These are phyloP conservation scores for Austroboletus festivus DNA, from an alignment of 768 basidiomycete genomes.

Conservation along the genomic window DNA sequence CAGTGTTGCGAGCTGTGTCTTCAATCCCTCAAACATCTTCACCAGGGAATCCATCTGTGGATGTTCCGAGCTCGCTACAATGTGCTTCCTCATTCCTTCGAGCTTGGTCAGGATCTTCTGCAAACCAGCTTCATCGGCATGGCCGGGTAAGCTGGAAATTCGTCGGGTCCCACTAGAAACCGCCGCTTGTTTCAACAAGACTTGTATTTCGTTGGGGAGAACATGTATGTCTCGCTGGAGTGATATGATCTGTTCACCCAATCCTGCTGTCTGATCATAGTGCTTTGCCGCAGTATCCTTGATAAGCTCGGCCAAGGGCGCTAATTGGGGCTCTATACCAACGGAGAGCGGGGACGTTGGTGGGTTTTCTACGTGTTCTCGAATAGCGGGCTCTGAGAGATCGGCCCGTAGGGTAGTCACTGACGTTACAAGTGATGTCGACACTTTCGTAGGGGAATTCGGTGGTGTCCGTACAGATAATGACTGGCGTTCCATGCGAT, in stretches of 20 bases:
- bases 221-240: slow-evolving; percentile 30
- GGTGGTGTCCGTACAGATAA: slow-evolving; percentile 8
- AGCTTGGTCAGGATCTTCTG: slow-evolving; percentile 12
- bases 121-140: slow-evolving; percentile 1
- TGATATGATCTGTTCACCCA: slow-evolving; percentile 33
- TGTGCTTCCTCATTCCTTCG: slow-evolving; percentile 18
- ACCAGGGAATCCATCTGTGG: slow-evolving; percentile 22
- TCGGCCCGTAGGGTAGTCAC: slow-evolving; percentile 8
- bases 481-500: background rate
- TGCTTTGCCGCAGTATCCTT: slow-evolving; percentile 35
- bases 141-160: background rate
- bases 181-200: slow-evolving; percentile 11
- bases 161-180: slow-evolving; percentile 2
- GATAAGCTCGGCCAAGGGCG: slow-evolving; percentile 32
- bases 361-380: slow-evolving; percentile 16
- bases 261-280: slow-evolving; percentile 34
- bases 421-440: background rate
- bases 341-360: slow-evolving; percentile 8
- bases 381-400: slow-evolving; percentile 21
- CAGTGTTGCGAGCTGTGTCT: slow-evolving; percentile 36
- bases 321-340: slow-evolving; percentile 19
- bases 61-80: slow-evolving; percentile 5
- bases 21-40: slow-evolving; percentile 39
- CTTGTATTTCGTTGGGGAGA: slow-evolving; percentile 27
- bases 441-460: slow-evolving; percentile 7